A percentile compares a stretch with the other conserved stretches of the same genome.
phyloP scores from a whole-genome alignment of 1,139 yeast species.

The Magnusiomyces magnusii region DNA sequence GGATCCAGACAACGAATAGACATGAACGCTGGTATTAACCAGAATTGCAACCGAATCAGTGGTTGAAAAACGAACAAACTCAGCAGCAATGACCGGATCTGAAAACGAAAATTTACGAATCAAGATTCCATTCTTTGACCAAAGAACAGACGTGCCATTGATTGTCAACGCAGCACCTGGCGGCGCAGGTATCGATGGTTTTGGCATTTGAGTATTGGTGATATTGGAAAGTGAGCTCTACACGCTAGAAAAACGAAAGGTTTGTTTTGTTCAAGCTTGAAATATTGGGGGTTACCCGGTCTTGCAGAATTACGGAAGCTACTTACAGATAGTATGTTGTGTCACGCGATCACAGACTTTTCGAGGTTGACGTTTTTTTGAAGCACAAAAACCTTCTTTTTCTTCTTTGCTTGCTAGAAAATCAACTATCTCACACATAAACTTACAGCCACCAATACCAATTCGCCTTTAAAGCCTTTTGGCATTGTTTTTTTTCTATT shows the following conservation, averaged over 20 bases:
- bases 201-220: background rate
- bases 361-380: background rate
- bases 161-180: background rate
- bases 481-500: background rate
- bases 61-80: conserved; percentile 20
- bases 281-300: background rate
- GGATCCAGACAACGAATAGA: conserved; percentile 53
- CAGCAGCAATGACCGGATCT: conserved; percentile 28
- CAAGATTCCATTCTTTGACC: conserved; percentile 45
- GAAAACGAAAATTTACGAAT: conserved; percentile 45
- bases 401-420: background rate
- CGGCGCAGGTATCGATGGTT: background rate
- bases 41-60: conserved; percentile 26
- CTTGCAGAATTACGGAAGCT: background rate
- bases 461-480: background rate
- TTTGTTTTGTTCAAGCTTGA: background rate
- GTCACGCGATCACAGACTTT: background rate
- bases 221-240: background rate
- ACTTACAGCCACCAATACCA: too few relatives aligned
- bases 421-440: background rate
- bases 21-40: conserved; percentile 24
- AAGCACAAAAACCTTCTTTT: background rate
- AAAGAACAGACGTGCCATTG: conserved; percentile 15
- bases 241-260: background rate
- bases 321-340: background rate